Evolutionary conservation across 2,329 filamentous ascomycete species (phyloP), one percentile per base, ranked within the genome.

Genomic region (Didymella sp.): DNA sequence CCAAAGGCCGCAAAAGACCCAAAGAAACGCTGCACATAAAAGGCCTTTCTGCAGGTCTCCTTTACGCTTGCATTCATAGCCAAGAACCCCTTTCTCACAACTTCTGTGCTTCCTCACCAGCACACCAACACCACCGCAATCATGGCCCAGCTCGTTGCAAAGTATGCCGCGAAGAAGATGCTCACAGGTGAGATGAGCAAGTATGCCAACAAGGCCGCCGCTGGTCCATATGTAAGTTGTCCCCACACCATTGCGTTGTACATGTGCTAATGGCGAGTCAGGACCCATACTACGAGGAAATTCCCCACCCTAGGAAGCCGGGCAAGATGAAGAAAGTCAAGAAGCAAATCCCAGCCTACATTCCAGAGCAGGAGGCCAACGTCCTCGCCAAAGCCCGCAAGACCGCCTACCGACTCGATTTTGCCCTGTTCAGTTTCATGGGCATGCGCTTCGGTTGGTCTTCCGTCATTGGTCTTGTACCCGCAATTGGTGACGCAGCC

Each of bases 361-460:
- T 98, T 49, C 94, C 92, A 17, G 80, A 88, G 25, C 85, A 96
- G 67, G 95, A 99, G 77, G 88, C 84, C 70, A 84, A 89, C 61
- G 82, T 97, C 64, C 86, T 98, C 62, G 96, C 89, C 67, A 89
- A 89, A 68, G 91, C 96, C 67, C 94, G 96, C 76, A 85, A 89
- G 67, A 85, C 89, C 56, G 92, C 95, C 30, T 96, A 96, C 77
- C 84, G 87, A 33, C 85, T 97, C 24, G 95, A 98, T 76, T 89
- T 92, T 81, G 86, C 85, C 52, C 84, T 96, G 6, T 96, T 94
- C 80, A 92, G 85, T 70, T 85, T 91, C 71, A 85, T 89, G 62
- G 92, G 92, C 40, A 84, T 96, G 57, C 86, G 88, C 56, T 93
- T 98, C 72, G 95, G 95, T 51, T 97, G 92, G 92, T 87, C 90